Evolutionary conservation across 306 rosid species (phyloP), one percentile per base, ranked within the genome.

Genomic region (Pueraria montana): DNA sequence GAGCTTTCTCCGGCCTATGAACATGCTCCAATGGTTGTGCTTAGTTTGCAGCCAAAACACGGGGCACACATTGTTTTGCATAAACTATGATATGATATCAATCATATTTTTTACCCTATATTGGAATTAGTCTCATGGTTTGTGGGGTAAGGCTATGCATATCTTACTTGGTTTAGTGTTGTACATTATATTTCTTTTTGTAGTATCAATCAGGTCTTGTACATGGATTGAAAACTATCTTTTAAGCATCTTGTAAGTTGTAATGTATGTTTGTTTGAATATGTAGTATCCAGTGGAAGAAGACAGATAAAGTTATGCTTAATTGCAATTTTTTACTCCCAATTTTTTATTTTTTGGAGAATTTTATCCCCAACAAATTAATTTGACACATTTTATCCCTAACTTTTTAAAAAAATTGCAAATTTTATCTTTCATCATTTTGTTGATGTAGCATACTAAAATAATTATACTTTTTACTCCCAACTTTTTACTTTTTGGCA

Each of bases 1-100:
- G 36, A 36, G 4, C 73, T 67, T 18, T 67, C 73, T 18, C 86
- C 90, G 0, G 14, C 74, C 2, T 87, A 90, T 56, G 23, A 34
- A 20, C 94, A 87, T 75, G 66, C 72, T 62, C 92, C 89, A 0
- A 0, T 16, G 0, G 0, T 21, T 0, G 0, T 55, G 24, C 4
- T 85, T 5, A 40, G 59, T 10, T 65, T 82, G 38, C 61, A 71
- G 38, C 94, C 94, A 5, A 83, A 85, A 24, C 24, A 55, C 8
- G 92, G 90, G 10, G 84, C 86, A 11, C 80, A 6, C 7, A 4
- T 89, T 8, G 72, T 87, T 21, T 80, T 89, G 4, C 86, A 36
- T n/a, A 73, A 53, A 74, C 52, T 66, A 16, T 50, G n/a, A 58
- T 12, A 11, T 46, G 36, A 7, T 8, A n/a, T 43, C 4, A n/a